Evolutionary conservation across 2,329 filamentous ascomycete species (phyloP).

Genomic region (Cordyceps tenuipes): DNA sequence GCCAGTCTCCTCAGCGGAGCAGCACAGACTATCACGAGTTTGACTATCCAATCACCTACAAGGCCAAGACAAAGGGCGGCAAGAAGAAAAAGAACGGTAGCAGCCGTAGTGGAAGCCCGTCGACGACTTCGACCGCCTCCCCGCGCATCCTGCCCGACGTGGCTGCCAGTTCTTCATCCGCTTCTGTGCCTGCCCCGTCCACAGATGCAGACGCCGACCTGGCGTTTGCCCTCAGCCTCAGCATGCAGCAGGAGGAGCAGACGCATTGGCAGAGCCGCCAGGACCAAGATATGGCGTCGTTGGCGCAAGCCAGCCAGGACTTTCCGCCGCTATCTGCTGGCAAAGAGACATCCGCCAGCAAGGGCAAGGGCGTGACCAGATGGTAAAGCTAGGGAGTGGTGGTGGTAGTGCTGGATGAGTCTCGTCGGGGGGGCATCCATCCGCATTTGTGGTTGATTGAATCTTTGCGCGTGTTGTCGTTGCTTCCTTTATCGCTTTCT

Average conservation of each 20-base stretch:
- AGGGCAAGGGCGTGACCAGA: slow-evolving; percentile 30
- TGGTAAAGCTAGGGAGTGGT: slow-evolving; percentile 16
- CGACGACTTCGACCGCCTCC: slow-evolving; percentile 18
- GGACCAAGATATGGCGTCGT: not conserved
- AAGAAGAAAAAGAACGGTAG: slow-evolving; percentile 24
- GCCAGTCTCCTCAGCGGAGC: slow-evolving; percentile 34
- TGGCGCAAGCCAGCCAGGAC: slow-evolving; percentile 20
- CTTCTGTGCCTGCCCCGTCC: not conserved
- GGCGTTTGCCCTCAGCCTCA: slow-evolving; percentile 51
- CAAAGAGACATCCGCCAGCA: slow-evolving; percentile 29
- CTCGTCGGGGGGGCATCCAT: too few species aligned
- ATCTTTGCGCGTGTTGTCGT: not conserved
- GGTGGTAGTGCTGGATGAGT: not conserved
- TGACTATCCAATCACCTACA: slow-evolving; percentile 38
- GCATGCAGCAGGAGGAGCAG: slow-evolving; percentile 44
- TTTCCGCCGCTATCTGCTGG: slow-evolving; percentile 32
- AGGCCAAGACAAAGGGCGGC: slow-evolving; percentile 33
- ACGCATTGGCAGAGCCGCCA: not conserved
- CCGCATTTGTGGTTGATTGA: too few species aligned
- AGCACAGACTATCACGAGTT: slow-evolving; percentile 40
- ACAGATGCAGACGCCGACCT: slow-evolving; percentile 44
- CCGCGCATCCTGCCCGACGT: slow-evolving; percentile 23
- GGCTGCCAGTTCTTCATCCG: slow-evolving; percentile 18
- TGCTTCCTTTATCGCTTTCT: not conserved
- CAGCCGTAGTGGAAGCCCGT: slow-evolving; percentile 26